Evolutionary conservation across 1,284 basidiomycete species (phyloP), one percentile per base, ranked within the genome.

Genomic region (Limonomyces culmigenus): DNA sequence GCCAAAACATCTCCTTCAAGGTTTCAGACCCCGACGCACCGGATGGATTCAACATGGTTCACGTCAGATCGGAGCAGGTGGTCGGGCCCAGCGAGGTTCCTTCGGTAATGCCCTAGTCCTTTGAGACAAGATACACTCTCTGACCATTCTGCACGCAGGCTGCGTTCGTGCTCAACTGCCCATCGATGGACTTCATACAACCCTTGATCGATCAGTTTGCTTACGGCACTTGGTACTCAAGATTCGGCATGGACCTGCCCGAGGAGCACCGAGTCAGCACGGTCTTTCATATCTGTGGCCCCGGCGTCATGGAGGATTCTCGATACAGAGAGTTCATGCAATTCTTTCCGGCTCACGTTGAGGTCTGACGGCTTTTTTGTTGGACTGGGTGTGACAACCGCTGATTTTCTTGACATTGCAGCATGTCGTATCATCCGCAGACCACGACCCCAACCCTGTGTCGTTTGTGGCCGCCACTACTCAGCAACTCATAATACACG

Each of bases 391-490:
- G n/a, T n/a, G n/a, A n/a, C n/a, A n/a, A n/a, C n/a, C n/a, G n/a
- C n/a, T n/a, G n/a, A n/a, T n/a, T n/a, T n/a, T n/a, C n/a, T n/a
- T n/a, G n/a, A n/a, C 33, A 31, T 8, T 5, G 37, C 43, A 88
- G 76, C 80, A 88, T 47, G 44, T 84, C 6, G 54, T 86, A 19
- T 62, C 79, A 13, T 76, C 81, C 25, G 59, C 62, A 21, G 60
- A 69, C 41, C 60, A 75, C 38, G 58, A 59, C 29, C 55, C 73
- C 3, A 72, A 93, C 53, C 70, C 67, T 3, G 60, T 85, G 17
- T 74, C 75, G 12, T 92, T 86, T 49, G 78, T 74, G 1, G 78
- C 74, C 16, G 70, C 77, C 6, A 77, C 79, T 2, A 73, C 72
- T 45, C 71, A 74, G 40, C 76, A 83, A 37, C 61, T 87, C 14